A percentile compares a stretch with the other conserved stretches of the same genome.
phyloP scores from a whole-genome alignment of 768 basidiomycete genomes.

The Termitomyces sp. region DNA sequence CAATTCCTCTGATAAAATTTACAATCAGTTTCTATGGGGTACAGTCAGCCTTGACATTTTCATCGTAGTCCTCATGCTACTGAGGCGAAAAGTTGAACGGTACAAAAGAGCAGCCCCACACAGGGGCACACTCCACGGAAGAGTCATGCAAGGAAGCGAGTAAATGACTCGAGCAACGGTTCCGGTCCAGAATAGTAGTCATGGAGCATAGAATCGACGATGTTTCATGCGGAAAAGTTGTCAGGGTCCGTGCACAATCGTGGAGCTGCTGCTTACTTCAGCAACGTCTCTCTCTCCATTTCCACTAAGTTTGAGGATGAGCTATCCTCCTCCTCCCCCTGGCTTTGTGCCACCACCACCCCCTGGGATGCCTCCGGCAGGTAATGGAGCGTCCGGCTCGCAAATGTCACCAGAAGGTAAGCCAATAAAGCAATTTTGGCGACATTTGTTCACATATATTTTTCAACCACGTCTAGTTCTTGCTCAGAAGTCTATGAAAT shows the following conservation, averaged over 20 bases:
- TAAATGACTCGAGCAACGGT: not conserved
- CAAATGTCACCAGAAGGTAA: slow-evolving; percentile 44
- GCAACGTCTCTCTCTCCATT: slow-evolving; percentile 32
- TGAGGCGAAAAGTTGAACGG: not conserved
- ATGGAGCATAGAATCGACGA: not conserved
- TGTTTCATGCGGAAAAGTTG: not conserved
- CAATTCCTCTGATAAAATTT: not conserved
- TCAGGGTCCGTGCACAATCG: slow-evolving; percentile 35
- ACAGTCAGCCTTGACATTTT: not conserved
- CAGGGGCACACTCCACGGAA: not conserved
- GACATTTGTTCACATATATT: slow-evolving; percentile 12
- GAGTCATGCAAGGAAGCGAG: not conserved
- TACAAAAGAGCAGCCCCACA: not conserved
- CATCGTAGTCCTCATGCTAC: not conserved
- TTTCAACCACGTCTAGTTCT: slow-evolving; percentile 40
- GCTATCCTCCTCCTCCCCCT: slow-evolving; percentile 53
- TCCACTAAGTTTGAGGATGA: slow-evolving; percentile 35
- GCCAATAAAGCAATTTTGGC: slow-evolving; percentile 13
- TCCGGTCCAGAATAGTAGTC: not conserved
- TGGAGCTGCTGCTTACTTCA: slow-evolving; percentile 33
- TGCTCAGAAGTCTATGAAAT: slow-evolving; percentile 92
- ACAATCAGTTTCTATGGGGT: not conserved
- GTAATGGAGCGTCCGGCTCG: slow-evolving; percentile 32
- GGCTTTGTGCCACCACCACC: slow-evolving; percentile 46
- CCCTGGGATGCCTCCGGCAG: slow-evolving; percentile 44